A percentile compares a stretch with the other conserved stretches of the same genome.
Evolutionary conservation across 2,329 filamentous ascomycete species (phyloP).

Genomic region (Aspergillus novofumigatus): DNA sequence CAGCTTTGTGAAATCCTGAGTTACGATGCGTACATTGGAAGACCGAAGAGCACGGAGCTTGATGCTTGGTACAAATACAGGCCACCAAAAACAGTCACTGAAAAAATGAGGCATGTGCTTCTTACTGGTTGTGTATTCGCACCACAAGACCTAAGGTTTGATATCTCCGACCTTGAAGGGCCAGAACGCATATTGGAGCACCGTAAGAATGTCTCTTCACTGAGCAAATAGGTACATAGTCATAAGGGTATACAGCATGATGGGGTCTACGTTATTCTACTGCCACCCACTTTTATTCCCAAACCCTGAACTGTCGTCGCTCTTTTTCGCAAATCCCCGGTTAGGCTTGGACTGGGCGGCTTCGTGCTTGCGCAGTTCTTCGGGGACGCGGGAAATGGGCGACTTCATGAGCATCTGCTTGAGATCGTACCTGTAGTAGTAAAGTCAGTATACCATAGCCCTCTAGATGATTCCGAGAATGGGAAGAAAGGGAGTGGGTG

Average conservation of each 20-base stretch:
- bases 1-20: no score
- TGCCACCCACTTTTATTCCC: conserved; percentile 36
- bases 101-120: no score
- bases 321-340: conserved; percentile 44
- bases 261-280: not conserved
- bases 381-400: conserved; percentile 79
- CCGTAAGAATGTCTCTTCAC: not conserved
- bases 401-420: conserved; percentile 95
- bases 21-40: no score
- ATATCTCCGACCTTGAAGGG: no score
- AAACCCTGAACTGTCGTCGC: conserved; percentile 40
- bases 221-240: not conserved
- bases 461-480: not conserved
- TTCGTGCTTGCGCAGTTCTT: conserved; percentile 85
- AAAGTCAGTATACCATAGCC: conserved; percentile 13
- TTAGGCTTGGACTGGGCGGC: conserved; percentile 78
- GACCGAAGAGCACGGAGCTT: no score
- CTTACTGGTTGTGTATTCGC: no score
- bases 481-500: not conserved
- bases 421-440: conserved; percentile 62
- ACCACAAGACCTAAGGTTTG: no score
- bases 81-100: no score
- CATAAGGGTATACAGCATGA: not conserved
- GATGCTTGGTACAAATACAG: no score
- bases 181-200: not conserved